Conservation (phyloP, 352 stramenopile genomes). For the Hyphochytrium catenoides region DNA sequence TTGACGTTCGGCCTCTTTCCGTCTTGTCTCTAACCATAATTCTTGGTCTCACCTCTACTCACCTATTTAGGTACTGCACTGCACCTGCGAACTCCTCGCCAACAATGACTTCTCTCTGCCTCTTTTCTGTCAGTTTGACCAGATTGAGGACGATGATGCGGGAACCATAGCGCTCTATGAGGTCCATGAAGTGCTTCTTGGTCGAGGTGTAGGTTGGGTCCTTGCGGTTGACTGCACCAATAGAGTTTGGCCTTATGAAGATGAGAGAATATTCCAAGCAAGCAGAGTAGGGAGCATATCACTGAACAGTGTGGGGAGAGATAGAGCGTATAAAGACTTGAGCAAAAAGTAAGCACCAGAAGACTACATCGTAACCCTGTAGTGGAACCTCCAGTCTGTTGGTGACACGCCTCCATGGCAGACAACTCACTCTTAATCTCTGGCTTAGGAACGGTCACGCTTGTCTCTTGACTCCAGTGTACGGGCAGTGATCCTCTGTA, state of each 20-base stretch:
- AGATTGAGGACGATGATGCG: conserved; percentile 94
- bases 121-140: conserved; percentile 91
- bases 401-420: background rate
- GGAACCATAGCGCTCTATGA: conserved; percentile 87
- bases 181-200: conserved; percentile 72
- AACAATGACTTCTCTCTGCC: conserved; percentile 90
- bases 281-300: no score
- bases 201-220: conserved; percentile 89
- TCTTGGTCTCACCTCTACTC: no score
- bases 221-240: conserved; percentile 64
- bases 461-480: conserved; percentile 97
- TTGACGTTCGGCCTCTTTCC: background rate
- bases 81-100: conserved; percentile 90
- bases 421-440: conserved; percentile 60
- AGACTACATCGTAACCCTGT: no score
- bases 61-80: conserved; percentile 94
- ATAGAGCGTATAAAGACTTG: no score
- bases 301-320: no score
- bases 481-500: conserved; percentile 96
- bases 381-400: background rate
- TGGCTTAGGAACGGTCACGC: conserved; percentile 89
- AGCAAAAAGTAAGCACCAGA: background rate
- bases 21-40: no score
- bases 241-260: no score
- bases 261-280: no score